phyloP scores from a whole-genome alignment of 1,284 basidiomycete species.

The Boletellus dicymbophilus region DNA sequence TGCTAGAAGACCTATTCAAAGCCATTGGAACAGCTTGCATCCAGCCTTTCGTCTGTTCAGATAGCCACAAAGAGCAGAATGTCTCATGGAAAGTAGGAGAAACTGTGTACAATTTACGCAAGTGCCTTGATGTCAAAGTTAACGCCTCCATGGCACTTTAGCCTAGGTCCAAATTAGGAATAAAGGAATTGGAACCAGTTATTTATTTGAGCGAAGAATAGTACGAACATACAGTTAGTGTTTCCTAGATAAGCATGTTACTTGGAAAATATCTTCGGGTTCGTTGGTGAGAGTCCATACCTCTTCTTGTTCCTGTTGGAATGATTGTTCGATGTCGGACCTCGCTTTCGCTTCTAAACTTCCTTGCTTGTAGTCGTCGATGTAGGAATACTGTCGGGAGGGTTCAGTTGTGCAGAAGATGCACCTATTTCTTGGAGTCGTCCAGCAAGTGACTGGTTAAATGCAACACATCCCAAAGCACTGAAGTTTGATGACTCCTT shows the following conservation, averaged over 20 bases:
- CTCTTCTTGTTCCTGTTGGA: constrained; percentile 14
- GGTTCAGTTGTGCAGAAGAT: neutral
- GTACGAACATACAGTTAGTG: constrained; percentile 2
- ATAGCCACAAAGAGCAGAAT: neutral
- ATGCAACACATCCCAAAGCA: constrained; percentile 26
- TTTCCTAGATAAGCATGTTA: too few relatives aligned
- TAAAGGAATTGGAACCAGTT: neutral
- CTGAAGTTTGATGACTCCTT: constrained; percentile 30
- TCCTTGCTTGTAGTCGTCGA: neutral
- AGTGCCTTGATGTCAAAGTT: constrained; percentile 55
- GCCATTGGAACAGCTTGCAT: constrained; percentile 72
- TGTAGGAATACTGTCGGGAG: neutral
- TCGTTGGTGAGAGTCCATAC: neutral
- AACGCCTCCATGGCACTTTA: constrained; percentile 18
- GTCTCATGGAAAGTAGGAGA: constrained; percentile 40
- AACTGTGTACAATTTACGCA: constrained; percentile 44
- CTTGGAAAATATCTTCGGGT: neutral
- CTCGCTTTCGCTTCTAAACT: constrained; percentile 19
- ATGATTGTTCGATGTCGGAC: neutral
- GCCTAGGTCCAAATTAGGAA: neutral
- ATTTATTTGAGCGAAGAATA: neutral
- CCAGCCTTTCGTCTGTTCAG: constrained; percentile 48
- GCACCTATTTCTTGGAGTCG: constrained; percentile 8
- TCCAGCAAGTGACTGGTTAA: constrained; percentile 18
- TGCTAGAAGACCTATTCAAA: constrained; percentile 80